Evolutionary conservation across 2,329 filamentous ascomycete genomes (phyloP).

Genomic region (Rutstroemia sp.): DNA sequence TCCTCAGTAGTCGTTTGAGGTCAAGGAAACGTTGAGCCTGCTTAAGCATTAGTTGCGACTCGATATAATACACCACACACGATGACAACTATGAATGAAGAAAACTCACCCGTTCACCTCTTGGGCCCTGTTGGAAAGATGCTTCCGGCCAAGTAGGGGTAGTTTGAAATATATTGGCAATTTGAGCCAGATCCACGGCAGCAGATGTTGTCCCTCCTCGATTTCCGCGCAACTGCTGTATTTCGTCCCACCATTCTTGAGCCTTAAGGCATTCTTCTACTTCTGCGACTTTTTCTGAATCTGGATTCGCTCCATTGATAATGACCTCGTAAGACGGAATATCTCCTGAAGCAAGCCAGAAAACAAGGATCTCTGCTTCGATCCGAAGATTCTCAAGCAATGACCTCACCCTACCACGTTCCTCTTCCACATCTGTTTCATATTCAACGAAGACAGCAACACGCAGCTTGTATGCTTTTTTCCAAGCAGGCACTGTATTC

Average conservation of each 20-base stretch:
- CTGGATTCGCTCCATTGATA: conserved; percentile 58
- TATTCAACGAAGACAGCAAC: conserved; percentile 88
- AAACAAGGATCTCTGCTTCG: conserved; percentile 70
- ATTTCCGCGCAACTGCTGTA: conserved; percentile 48
- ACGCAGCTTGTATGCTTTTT: conserved; percentile 61
- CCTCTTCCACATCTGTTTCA: conserved; percentile 74
- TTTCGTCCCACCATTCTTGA: conserved; percentile 78
- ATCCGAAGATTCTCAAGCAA: conserved; percentile 77
- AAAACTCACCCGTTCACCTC: conserved; percentile 30
- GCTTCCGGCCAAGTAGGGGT: conserved; percentile 43
- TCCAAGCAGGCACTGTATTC: conserved; percentile 75
- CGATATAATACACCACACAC: background rate
- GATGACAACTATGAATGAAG: background rate
- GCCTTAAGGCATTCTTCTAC: conserved; percentile 61
- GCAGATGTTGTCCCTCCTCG: conserved; percentile 31
- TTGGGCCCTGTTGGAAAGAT: conserved; percentile 42
- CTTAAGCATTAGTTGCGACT: background rate
- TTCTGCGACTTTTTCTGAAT: conserved; percentile 47
- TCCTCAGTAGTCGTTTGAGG: conserved; percentile 54
- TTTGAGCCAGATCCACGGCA: conserved; percentile 32
- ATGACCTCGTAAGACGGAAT: conserved; percentile 70
- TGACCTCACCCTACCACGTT: conserved; percentile 62
- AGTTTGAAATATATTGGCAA: conserved; percentile 35
- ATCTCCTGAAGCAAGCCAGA: conserved; percentile 70
- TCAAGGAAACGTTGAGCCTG: conserved; percentile 42